Evolutionary conservation across 257 asterid species (phyloP), one percentile per base, ranked within the genome.

Genomic region (Solanum ossicruentum): DNA sequence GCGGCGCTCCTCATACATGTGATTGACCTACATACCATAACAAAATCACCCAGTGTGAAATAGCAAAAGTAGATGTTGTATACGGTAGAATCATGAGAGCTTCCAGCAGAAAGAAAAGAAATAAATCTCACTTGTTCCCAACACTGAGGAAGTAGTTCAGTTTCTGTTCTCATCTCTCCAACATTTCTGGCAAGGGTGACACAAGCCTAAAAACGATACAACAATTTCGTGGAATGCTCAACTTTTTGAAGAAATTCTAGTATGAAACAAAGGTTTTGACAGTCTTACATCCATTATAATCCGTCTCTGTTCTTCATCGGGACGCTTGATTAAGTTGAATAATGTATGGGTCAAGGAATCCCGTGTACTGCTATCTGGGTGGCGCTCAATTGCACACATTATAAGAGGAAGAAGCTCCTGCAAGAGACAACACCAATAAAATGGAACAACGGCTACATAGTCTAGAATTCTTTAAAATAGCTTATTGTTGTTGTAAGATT

Each of bases 351-450:
- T 97, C 94, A 97, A 89, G 87, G 98, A 97, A 88, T 97, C 99
- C 49, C 99, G 94, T 15, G 93, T 95, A 65, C 87, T 88, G 85
- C 96, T 88, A 84, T 93, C 94, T 83, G 99, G 99, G 83, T 97
- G 99, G 73, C 97, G 99, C 93, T 97, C 99, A 73, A 97, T 97
- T 81, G 99, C 95, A 77, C 98, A 97, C 99, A 97, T 97, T 82
- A 97, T 95, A 85, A 95, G 91, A 89, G 99, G 99, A 88, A 97
- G 98, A 82, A 97, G 98, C 90, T 97, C 98, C 99, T 97, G 87
- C 84, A 86, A 86, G 78, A 61, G 58, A 83, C 80, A 82, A 75
- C 47, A 26, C 82, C 65, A 78, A 78, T 78, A 32, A 52, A 78
- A 54, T 78, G 65, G 82, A 78, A 78, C 0, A 17, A 32, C 17